Percentiles rank a stretch among this genome's conserved stretches.
phyloP scores from a whole-genome alignment of 176 grass and related monocot species.

The Aegilops longissima region DNA sequence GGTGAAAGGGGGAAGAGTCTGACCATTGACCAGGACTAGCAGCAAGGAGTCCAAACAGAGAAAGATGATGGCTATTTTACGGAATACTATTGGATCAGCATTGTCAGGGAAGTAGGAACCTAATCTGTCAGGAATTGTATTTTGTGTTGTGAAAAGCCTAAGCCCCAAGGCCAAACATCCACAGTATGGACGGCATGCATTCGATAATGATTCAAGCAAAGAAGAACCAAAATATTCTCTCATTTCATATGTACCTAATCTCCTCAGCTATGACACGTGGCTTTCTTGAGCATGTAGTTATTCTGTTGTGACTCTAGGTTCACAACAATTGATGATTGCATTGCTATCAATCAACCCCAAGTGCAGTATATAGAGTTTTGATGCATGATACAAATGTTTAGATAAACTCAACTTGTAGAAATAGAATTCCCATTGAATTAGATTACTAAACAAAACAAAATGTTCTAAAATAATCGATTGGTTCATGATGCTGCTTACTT shows the following conservation, averaged over 20 bases:
- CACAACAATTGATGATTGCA: background rate
- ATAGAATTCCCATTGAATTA: background rate
- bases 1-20: background rate
- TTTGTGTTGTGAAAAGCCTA: background rate
- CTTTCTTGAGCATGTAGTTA: background rate
- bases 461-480: background rate
- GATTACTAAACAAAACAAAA: background rate
- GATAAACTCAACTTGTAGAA: background rate
- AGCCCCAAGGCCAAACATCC: background rate
- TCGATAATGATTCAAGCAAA: background rate
- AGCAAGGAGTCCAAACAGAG: background rate
- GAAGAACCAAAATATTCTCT: background rate
- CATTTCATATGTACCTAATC: background rate
- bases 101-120: background rate
- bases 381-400: background rate
- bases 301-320: background rate
- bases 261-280: background rate
- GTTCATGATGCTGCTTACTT: background rate
- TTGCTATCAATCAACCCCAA: background rate
- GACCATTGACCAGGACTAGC: background rate
- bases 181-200: background rate
- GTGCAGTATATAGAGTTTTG: background rate
- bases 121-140: background rate
- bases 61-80: background rate
- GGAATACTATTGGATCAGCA: background rate